These are phyloP conservation scores for Solanum peruvianum DNA, from an alignment of 257 asterid species.

Conservation along the genomic window DNA sequence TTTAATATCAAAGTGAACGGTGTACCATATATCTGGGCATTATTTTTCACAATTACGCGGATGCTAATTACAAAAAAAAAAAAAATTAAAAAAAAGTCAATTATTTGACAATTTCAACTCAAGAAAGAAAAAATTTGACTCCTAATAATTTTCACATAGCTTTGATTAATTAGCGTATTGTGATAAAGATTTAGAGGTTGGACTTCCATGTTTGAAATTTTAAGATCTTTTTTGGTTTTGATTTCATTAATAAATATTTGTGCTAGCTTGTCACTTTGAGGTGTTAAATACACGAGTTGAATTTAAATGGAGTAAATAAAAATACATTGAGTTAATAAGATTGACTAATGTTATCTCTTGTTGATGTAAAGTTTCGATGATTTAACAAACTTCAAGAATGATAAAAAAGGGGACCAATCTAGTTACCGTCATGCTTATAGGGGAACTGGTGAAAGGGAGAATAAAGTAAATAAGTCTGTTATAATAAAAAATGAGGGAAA, in stretches of 20 bases:
- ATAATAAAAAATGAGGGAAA: too few relatives aligned
- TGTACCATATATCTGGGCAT: background rate
- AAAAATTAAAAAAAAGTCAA: background rate
- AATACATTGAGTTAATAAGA: background rate
- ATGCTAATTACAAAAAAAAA: background rate
- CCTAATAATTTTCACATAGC: background rate
- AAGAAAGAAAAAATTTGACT: background rate
- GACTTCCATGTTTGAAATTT: background rate
- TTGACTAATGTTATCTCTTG: too few relatives aligned
- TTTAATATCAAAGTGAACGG: background rate
- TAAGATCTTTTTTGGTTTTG: background rate
- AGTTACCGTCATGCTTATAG: too few relatives aligned
- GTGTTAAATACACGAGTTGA: background rate
- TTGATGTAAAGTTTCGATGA: too few relatives aligned
- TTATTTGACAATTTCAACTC: background rate
- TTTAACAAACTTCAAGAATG: too few relatives aligned
- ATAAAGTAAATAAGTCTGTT: too few relatives aligned
- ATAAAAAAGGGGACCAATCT: too few relatives aligned
- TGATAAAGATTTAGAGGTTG: background rate
- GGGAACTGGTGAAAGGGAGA: too few relatives aligned
- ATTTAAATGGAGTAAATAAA: background rate
- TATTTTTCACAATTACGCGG: background rate
- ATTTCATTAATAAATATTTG: background rate
- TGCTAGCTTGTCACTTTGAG: background rate
- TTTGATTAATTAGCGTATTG: background rate